Base-by-base conservation (phyloP, 2,329 filamentous ascomycete species). In the Alternaria rosae region DNA sequence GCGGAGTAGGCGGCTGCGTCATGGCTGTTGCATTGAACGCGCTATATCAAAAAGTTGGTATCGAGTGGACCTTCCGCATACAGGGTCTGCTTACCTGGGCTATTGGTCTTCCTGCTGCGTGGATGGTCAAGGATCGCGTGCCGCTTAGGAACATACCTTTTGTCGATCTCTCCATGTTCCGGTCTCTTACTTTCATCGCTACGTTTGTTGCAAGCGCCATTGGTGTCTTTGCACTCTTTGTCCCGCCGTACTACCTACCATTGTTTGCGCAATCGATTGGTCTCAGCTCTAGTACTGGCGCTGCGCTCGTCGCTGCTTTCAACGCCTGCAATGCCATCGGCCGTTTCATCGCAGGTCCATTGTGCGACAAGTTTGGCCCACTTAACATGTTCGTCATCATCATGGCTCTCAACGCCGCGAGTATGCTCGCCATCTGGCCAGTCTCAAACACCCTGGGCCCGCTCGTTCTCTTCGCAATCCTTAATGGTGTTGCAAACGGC, bases 361-460 rank as follows among this genome's bases (percentile, higher is more conserved):
- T 73, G 6, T 74, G 74, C 61, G 74, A 78, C 54, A 67, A 67
- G 25, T 61, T 77, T 20, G 76, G 76, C 0, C 70, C 74, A 15
- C 64, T 76, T n/a, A 78, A 78, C 44, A 78, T 67, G 53, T 70
- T 77, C 28, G 65, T 75, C 11, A 60, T 75, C 35, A 68, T 70
- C 3, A 74, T 72, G 68, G 26, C 67, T 0, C 28, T 76, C 28
- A 73, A 77, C 35, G 70, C 71, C 0, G 51, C 64, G 3, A 72
- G 67, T 26, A 76, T 77, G 73, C 56, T 76, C 6, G 74, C 72
- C 0, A 76, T 76, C 12, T 76, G 74, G 75, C 72, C 73, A 8
- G 69, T 75, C 0, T 74, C 71, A 0, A 68, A 67, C 10, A 68
- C 71, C 0, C 21, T 76, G 15, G 69, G 62, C 2, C 71, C 75